A percentile compares a stretch with the other conserved stretches of the same genome.
These are phyloP conservation scores for Citrus trifoliata DNA, from an alignment of 345 rosid species.

Conservation along the genomic window DNA sequence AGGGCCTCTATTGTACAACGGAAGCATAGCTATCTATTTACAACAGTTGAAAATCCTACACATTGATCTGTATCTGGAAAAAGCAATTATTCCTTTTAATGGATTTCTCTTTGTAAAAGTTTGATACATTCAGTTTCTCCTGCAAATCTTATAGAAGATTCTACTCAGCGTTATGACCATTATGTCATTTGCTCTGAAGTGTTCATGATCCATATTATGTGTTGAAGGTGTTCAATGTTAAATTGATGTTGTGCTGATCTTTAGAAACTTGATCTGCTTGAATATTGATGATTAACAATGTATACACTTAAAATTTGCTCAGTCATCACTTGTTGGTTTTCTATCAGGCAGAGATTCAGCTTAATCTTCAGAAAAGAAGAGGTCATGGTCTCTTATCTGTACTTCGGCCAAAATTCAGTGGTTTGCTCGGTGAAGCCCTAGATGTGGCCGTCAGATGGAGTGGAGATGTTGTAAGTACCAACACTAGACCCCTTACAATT, in stretches of 20 bases:
- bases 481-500: background rate
- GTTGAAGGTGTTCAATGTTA: background rate
- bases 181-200: background rate
- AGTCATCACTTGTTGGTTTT: slow-evolving; percentile 16
- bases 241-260: slow-evolving; percentile 1
- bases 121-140: background rate
- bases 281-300: slow-evolving; percentile 6
- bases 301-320: slow-evolving; percentile 1
- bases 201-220: background rate
- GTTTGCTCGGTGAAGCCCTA: slow-evolving; percentile 93
- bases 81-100: background rate
- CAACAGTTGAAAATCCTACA: background rate
- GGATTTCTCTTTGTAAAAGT: background rate
- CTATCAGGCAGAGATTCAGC: slow-evolving; percentile 93
- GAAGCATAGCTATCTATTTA: background rate
- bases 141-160: slow-evolving; percentile 5
- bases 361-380: slow-evolving; percentile 90
- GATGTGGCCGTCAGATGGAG: slow-evolving; percentile 97
- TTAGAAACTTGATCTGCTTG: background rate
- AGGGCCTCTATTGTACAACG: background rate
- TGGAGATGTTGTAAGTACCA: slow-evolving; percentile 93
- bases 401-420: slow-evolving; percentile 88
- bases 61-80: background rate
- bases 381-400: slow-evolving; percentile 93
- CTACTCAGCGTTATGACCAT: background rate